These are phyloP conservation scores for Mycena chlorophos DNA, from an alignment of 768 basidiomycete genomes.

Conservation along the genomic window DNA sequence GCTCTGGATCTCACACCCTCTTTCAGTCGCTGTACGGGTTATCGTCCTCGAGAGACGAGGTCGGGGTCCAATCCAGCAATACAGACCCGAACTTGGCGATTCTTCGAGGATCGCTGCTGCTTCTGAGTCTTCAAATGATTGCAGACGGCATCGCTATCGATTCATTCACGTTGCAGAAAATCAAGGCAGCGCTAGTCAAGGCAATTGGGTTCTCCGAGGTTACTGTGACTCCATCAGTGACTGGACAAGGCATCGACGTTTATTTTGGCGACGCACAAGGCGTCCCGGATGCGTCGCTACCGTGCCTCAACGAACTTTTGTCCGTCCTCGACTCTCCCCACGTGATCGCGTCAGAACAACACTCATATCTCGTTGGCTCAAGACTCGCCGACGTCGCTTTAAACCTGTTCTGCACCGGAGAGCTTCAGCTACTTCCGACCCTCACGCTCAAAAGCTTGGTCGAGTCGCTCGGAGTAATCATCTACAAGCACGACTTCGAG, in stretches of 20 bases:
- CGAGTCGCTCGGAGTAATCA: slow-evolving; percentile 62
- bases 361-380: slow-evolving; percentile 54
- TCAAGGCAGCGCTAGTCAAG: slow-evolving; percentile 57
- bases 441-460: slow-evolving; percentile 59
- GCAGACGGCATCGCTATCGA: slow-evolving; percentile 61
- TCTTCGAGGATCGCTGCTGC: slow-evolving; percentile 55
- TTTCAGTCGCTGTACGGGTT: slow-evolving; percentile 48
- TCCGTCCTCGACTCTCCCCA: slow-evolving; percentile 61
- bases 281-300: slow-evolving; percentile 44
- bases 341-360: slow-evolving; percentile 43
- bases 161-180: slow-evolving; percentile 50
- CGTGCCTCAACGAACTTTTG: slow-evolving; percentile 61
- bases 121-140: slow-evolving; percentile 66
- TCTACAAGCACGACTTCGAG: slow-evolving; percentile 76
- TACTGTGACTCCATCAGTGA: slow-evolving; percentile 43
- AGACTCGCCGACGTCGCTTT: slow-evolving; percentile 63
- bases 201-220: slow-evolving; percentile 58
- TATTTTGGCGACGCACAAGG: slow-evolving; percentile 49
- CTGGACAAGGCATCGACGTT: slow-evolving; percentile 53
- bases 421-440: slow-evolving; percentile 51
- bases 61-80: slow-evolving; percentile 14
- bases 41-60: slow-evolving; percentile 30
- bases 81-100: slow-evolving; percentile 49
- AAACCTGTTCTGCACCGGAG: slow-evolving; percentile 47
- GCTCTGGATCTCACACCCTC: not conserved